Evolutionary conservation across 2,329 filamentous ascomycete species (phyloP).

Genomic region (Penicillium brevicompactum): DNA sequence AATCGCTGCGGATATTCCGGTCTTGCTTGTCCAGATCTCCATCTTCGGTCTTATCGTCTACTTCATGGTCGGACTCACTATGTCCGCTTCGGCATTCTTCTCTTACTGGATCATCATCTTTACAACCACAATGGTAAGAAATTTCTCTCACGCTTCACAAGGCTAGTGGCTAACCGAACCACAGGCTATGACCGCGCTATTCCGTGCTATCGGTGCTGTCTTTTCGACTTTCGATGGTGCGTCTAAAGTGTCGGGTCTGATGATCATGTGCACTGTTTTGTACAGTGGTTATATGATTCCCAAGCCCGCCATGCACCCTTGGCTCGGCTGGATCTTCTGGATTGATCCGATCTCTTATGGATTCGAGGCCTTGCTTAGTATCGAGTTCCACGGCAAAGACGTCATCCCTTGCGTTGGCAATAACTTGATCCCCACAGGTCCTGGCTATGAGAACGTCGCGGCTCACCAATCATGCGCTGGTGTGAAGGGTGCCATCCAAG

Average conservation of each 20-base stretch:
- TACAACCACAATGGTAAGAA: conserved; percentile 53
- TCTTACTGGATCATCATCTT: conserved; percentile 62
- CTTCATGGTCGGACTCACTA: conserved; percentile 63
- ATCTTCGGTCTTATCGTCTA: conserved; percentile 62
- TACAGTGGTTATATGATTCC: conserved; percentile 49
- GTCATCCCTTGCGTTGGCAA: conserved; percentile 38
- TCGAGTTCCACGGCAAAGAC: conserved; percentile 38
- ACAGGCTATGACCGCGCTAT: conserved; percentile 60
- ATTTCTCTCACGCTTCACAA: not conserved
- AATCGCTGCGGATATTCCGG: conserved; percentile 54
- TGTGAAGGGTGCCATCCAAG: conserved; percentile 57
- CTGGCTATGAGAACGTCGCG: conserved; percentile 29
- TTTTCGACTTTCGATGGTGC: conserved; percentile 62
- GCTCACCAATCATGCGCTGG: conserved; percentile 47
- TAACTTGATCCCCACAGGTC: conserved; percentile 39
- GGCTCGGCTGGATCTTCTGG: conserved; percentile 53
- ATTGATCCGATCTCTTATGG: conserved; percentile 43
- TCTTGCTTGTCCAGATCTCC: conserved; percentile 62
- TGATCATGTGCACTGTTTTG: conserved; percentile 40
- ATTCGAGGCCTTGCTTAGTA: conserved; percentile 41
- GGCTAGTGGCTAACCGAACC: conserved; percentile 11
- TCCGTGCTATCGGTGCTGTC: conserved; percentile 58
- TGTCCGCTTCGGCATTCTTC: conserved; percentile 59
- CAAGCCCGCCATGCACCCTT: conserved; percentile 54
- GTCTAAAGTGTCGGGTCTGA: conserved; percentile 53